phyloP scores from a whole-genome alignment of 2,329 filamentous ascomycete genomes.

The Hirsutella minnesotensis region DNA sequence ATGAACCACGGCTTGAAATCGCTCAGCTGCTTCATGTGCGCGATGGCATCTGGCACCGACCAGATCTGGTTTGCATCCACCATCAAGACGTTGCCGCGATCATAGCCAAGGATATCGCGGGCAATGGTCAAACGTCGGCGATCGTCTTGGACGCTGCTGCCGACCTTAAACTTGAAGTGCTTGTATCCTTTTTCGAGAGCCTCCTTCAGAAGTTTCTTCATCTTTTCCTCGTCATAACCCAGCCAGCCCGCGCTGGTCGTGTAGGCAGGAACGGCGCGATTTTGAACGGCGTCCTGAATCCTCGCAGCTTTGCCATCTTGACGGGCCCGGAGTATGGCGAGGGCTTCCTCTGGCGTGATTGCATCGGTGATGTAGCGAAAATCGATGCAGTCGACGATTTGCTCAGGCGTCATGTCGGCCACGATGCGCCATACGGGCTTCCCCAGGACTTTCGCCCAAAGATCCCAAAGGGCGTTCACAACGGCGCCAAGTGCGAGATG shows the following conservation, averaged over 20 bases:
- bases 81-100: slow-evolving; percentile 77
- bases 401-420: slow-evolving; percentile 78
- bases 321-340: slow-evolving; percentile 54
- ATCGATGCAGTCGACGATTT: slow-evolving; percentile 80
- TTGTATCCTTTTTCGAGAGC: slow-evolving; percentile 66
- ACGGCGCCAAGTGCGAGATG: slow-evolving; percentile 83
- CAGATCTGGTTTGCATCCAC: slow-evolving; percentile 89
- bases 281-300: slow-evolving; percentile 60
- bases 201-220: slow-evolving; percentile 62
- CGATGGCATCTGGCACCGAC: slow-evolving; percentile 81
- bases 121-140: slow-evolving; percentile 59
- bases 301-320: slow-evolving; percentile 59
- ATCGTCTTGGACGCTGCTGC: slow-evolving; percentile 61
- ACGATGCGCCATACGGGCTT: slow-evolving; percentile 90
- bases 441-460: slow-evolving; percentile 78
- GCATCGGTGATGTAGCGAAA: slow-evolving; percentile 92
- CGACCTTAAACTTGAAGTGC: slow-evolving; percentile 90
- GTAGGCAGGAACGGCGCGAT: slow-evolving; percentile 74
- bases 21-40: slow-evolving; percentile 70
- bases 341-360: slow-evolving; percentile 74
- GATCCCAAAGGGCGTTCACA: slow-evolving; percentile 86
- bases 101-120: slow-evolving; percentile 69
- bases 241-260: slow-evolving; percentile 86
- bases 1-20: slow-evolving; percentile 91
- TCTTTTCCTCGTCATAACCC: slow-evolving; percentile 82